Evolutionary conservation across 768 basidiomycete genomes (phyloP), one percentile per base, ranked within the genome.

Genomic region (Leucocoprinus birnbaumii): DNA sequence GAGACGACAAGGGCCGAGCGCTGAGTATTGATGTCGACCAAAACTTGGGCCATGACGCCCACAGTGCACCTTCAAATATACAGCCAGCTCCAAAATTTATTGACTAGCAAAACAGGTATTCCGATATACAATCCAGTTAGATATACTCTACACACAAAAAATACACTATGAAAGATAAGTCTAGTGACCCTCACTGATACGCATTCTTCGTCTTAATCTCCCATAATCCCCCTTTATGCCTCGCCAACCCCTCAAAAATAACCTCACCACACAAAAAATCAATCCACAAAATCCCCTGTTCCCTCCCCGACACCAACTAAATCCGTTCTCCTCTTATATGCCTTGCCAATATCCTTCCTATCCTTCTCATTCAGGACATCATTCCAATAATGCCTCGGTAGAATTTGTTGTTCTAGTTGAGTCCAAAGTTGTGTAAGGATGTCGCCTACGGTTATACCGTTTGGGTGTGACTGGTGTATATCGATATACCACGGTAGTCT

Each of bases 161-260:
- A 31, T 31, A 31, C 11, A 5, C 31, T 5, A 31, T 5, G 11
- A 5, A 31, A 31, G 6, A 31, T 31, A 11, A 31, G 31, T 5
- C 31, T n/a, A n/a, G n/a, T n/a, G 34, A 35, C 14, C 14, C 16
- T n/a, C 16, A 38, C 16, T 10, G 4, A 48, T 35, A 35, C 1
- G 42, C 42, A 47, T 51, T 64, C 46, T 65, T 71, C 37, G 81
- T 77, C 67, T 80, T 86, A 62, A 89, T 76, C 67, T 86, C 80
- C 82, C 84, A 87, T 66, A 81, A 72, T 4, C 86, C 86, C 31
- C 79, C 75, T 61, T 72, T 77, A 0, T 77, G 76, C 51, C 77
- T 76, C 46, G 64, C 65, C 51, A 89, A 66, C 3, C 87, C 87
- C 51, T 76, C 69, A 65, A 86, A 79, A 3, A 80, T 62, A 43